phyloP scores from a whole-genome alignment of 352 stramenopile species.

The Globisporangium barbulae region DNA sequence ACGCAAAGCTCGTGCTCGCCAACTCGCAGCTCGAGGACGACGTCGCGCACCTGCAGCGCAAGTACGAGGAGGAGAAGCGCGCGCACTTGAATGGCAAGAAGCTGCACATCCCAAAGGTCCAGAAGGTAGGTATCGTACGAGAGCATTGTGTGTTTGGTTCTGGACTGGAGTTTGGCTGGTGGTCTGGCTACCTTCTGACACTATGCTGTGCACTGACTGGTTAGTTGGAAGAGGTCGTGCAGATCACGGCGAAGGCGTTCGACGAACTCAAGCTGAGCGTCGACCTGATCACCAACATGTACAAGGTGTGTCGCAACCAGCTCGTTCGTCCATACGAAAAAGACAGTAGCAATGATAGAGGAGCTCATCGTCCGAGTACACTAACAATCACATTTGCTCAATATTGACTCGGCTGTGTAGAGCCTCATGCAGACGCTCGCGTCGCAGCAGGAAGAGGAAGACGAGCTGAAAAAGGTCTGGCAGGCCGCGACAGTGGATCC shows the following conservation, averaged over 20 bases:
- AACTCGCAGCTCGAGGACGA: constrained; percentile 82
- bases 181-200: not conserved
- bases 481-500: not conserved
- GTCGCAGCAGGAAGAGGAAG: constrained; percentile 53
- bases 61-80: constrained; percentile 71
- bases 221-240: constrained; percentile 61
- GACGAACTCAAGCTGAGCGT: constrained; percentile 82
- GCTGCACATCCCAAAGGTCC: constrained; percentile 62
- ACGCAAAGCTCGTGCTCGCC: constrained; percentile 53
- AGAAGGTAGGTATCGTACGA: constrained; percentile 31
- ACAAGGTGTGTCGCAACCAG: constrained; percentile 44
- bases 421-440: constrained; percentile 44
- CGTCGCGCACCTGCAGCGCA: constrained; percentile 49
- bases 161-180: not conserved
- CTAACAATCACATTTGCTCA: not conserved
- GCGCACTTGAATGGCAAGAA: constrained; percentile 66
- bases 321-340: not conserved
- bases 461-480: constrained; percentile 47
- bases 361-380: too few species aligned
- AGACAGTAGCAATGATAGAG: too few species aligned
- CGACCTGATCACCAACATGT: constrained; percentile 85
- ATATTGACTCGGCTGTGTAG: constrained; percentile 14
- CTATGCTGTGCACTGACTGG: not conserved
- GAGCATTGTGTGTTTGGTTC: not conserved
- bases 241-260: constrained; percentile 54